Evolutionary conservation across 352 stramenopile species (phyloP).

Genomic region (Saprolegnia diclina): DNA sequence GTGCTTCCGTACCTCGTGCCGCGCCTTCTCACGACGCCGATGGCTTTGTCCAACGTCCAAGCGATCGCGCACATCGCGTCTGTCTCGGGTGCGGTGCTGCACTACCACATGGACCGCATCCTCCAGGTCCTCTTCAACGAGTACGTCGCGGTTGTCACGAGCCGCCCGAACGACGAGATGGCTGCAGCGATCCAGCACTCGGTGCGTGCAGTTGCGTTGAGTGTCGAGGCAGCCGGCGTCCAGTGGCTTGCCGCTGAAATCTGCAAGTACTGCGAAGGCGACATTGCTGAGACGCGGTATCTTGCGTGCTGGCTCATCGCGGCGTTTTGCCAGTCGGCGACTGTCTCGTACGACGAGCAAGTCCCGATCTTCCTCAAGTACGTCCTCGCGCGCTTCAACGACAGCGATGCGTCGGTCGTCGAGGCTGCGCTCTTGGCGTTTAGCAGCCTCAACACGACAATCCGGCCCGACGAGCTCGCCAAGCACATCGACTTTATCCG

Average conservation of each 20-base stretch:
- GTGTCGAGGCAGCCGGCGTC: conserved; percentile 85
- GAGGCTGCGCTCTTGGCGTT: conserved; percentile 86
- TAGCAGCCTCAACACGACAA: conserved; percentile 85
- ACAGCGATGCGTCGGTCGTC: conserved; percentile 86
- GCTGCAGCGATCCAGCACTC: conserved; percentile 62
- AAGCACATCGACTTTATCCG: conserved; percentile 97
- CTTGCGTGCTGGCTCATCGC: conserved; percentile 90
- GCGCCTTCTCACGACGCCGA: conserved; percentile 88
- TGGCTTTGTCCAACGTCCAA: conserved; percentile 85
- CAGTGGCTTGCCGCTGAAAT: conserved; percentile 94
- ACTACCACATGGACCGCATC: conserved; percentile 94
- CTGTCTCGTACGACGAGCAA: conserved; percentile 89
- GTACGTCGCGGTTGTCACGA: conserved; percentile 41
- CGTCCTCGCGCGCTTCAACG: conserved; percentile 95
- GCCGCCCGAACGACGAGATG: conserved; percentile 35
- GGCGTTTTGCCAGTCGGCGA: conserved; percentile 83
- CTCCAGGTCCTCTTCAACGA: conserved; percentile 80
- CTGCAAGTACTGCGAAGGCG: conserved; percentile 91
- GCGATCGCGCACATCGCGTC: conserved; percentile 91
- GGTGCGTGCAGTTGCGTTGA: conserved; percentile 70
- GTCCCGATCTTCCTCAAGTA: conserved; percentile 95
- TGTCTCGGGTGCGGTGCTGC: conserved; percentile 90
- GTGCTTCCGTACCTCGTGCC: conserved; percentile 97
- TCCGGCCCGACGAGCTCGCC: conserved; percentile 89
- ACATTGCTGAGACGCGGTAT: conserved; percentile 78